Evolutionary conservation across 1,284 basidiomycete species (phyloP), one percentile per base, ranked within the genome.

Genomic region (Ceratobasidium theobromae): DNA sequence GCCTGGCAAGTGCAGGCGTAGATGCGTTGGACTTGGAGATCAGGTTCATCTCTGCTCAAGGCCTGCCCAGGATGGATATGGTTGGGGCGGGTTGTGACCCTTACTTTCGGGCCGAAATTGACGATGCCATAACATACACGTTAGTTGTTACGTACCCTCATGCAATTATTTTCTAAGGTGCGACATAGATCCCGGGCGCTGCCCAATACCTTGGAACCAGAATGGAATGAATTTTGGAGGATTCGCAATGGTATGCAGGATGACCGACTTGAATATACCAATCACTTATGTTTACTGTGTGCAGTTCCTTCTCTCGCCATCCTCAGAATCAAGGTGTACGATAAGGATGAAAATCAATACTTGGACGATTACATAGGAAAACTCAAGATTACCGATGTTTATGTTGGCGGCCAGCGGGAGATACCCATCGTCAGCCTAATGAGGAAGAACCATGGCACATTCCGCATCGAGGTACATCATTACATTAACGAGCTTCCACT

Each of bases 171-270:
- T 8, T 30, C 4, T 25, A 11, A 23, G 2, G 30, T n/a, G 9
- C 14, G 6, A 9, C 43, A n/a, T 55, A 90, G 88, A 53, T 91
- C 88, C 0, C 82, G 84, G 0, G 85, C 89, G 11, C 80, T 86
- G 70, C 69, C 76, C 18, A 78, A 84, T 60, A 86, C 84, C 4
- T 75, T 85, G 18, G 72, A 76, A 0, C 88, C 88, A 0, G 84
- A 87, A 25, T 90, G 88, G 88, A 86, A 91, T 71, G 88, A 89
- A 71, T 69, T 79, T 21, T 90, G 88, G 88, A 76, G 40, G 18
- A 35, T 58, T 33, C 55, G 55, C 8, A 58, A 58, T 58, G 55
- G 55, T 46, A 21, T 18, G 28, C n/a, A 1, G 21, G 12, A 45
- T 45, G 43, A 21, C 18, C 43, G 9, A 14, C 43, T 45, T n/a